Base-by-base conservation (phyloP, 495 filamentous ascomycete genomes). In the Podospora didyma region DNA sequence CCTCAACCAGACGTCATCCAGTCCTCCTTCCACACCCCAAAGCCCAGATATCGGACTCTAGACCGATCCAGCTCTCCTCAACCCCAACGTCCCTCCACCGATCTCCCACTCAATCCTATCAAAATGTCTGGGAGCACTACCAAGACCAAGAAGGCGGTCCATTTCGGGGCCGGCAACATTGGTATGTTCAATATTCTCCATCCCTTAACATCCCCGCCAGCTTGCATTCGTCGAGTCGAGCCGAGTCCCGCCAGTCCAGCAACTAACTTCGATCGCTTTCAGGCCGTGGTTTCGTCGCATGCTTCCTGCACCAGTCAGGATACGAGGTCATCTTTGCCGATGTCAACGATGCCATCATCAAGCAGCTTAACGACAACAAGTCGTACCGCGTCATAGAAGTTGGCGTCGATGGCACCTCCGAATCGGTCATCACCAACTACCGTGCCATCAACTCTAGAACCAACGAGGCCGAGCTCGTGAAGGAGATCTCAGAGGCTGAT, bases 261-360 rank as follows among this genome's bases (percentile, higher is more conserved):
- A 53, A 62, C 57, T 11, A 34, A 35, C 19, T 7, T 14, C 16
- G 65, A 37, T 58, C 66, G 2, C 20, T 5, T 16, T 17, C 52
- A 77, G 78, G 82, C 64, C 75, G 78, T 41, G 79, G 79, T 53
- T 81, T 82, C 53, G 81, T 84, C 37, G 81, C 78, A 53, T 75
- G 72, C 70, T 81, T 97, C 77, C 84, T 97, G 47, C 86, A 95
- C 74, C 81, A 88, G 61, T 88, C 87, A 6, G 89, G 89, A 63
- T 97, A 91, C 64, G 88, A 96, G 65, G 92, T 98, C 62, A 79
- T 96, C 75, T 97, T 98, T 70, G 85, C 92, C 70, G 94, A 98
- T 80, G 90, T 97, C 60, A 85, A 92, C 72, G 88, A 90, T 62
- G 74, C 66, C 41, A 72, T 96, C 58, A 94, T 98, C 73, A 75